These are phyloP conservation scores for Aspergillus baeticus DNA, from an alignment of 495 filamentous ascomycete genomes.

Conservation along the genomic window DNA sequence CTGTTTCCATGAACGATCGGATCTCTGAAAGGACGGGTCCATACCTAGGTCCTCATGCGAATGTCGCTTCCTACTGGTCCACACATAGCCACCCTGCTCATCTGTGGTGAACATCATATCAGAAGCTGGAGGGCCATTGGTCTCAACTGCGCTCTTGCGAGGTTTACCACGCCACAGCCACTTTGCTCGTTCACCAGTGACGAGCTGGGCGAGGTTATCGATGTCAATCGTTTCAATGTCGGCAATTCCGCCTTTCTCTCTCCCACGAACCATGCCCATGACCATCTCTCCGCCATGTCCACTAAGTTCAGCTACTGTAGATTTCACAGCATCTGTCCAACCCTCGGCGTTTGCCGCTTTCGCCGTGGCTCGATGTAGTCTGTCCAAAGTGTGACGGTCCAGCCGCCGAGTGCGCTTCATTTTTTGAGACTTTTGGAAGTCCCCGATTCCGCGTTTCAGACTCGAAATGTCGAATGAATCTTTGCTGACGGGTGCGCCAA, in stretches of 20 bases:
- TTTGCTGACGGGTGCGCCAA: constrained; percentile 81
- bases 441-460: constrained; percentile 77
- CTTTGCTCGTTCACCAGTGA: constrained; percentile 77
- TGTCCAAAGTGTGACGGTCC: constrained; percentile 78
- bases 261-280: constrained; percentile 86
- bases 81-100: constrained; percentile 61
- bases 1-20: constrained; percentile 31
- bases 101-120: constrained; percentile 68
- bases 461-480: constrained; percentile 85
- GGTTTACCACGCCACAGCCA: constrained; percentile 94
- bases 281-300: constrained; percentile 95
- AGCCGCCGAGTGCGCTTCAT: constrained; percentile 72
- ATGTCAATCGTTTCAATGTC: constrained; percentile 91
- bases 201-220: constrained; percentile 74
- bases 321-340: constrained; percentile 89
- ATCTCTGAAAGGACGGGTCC: constrained; percentile 29
- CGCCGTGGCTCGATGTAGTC: constrained; percentile 75
- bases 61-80: constrained; percentile 55
- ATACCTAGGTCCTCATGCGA: constrained; percentile 38
- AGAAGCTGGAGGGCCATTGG: constrained; percentile 49
- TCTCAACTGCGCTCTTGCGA: constrained; percentile 56
- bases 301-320: constrained; percentile 87
- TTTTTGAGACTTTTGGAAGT: constrained; percentile 89
- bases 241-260: constrained; percentile 84
- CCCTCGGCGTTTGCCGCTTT: constrained; percentile 83